phyloP scores from a whole-genome alignment of 2,329 filamentous ascomycete genomes.

The Trichoderma sp. region DNA sequence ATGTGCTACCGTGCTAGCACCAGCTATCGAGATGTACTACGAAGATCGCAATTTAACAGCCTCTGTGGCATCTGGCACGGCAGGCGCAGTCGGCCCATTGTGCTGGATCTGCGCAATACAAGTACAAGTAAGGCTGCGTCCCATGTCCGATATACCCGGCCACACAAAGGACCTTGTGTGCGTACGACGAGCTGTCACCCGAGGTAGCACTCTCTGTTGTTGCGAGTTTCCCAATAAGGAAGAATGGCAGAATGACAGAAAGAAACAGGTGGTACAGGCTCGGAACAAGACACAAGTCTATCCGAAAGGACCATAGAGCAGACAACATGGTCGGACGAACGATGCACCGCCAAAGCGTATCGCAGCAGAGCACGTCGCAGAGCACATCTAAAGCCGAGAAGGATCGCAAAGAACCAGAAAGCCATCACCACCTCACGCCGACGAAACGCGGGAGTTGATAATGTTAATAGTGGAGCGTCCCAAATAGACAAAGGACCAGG shows the following conservation, averaged over 20 bases:
- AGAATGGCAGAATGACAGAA: background rate
- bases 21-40: constrained; percentile 4
- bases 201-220: background rate
- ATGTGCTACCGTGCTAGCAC: background rate
- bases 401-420: background rate
- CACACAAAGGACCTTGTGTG: background rate
- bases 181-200: background rate
- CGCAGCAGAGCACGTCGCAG: background rate
- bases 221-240: background rate
- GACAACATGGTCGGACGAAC: background rate
- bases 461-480: constrained; percentile 7
- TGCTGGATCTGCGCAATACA: background rate
- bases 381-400: background rate
- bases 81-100: constrained; percentile 3
- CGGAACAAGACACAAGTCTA: background rate
- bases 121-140: constrained; percentile 5
- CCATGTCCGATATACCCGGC: background rate
- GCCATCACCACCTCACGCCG: constrained; percentile 11
- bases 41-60: constrained; percentile 17
- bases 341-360: background rate
- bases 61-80: background rate
- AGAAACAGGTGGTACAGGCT: background rate
- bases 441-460: constrained; percentile 18
- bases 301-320: background rate
- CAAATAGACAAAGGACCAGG: constrained; percentile 21